Percentiles rank a stretch among this genome's conserved stretches.
Conservation (phyloP, 2,329 filamentous ascomycete species). For the Chrysoporthe cubensis region DNA sequence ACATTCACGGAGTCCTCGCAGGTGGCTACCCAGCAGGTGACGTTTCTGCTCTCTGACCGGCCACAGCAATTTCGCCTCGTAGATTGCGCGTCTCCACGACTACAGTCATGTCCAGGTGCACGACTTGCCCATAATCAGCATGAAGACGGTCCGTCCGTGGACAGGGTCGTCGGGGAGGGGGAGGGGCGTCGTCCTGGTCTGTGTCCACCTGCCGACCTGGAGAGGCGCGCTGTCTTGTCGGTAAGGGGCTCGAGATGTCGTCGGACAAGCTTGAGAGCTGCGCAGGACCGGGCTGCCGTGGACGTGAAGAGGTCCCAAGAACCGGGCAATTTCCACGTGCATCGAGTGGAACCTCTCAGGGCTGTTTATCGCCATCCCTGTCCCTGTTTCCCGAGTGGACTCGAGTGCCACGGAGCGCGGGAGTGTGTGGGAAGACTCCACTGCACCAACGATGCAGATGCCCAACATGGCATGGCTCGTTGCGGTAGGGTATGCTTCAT, state of each 20-base stretch:
- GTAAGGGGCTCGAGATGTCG: conserved; percentile 10
- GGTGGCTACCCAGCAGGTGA: conserved; percentile 17
- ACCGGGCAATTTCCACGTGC: conserved; percentile 23
- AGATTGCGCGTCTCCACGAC: conserved; percentile 26
- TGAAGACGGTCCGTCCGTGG: background rate
- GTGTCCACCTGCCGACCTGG: background rate
- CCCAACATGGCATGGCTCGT: conserved; percentile 24
- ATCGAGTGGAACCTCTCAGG: conserved; percentile 2
- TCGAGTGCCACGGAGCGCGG: background rate
- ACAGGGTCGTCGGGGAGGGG: background rate
- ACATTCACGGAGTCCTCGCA: conserved; percentile 4
- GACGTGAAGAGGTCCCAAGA: background rate
- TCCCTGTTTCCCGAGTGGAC: conserved; percentile 1
- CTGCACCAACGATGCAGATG: conserved; percentile 23
- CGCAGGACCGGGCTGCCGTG: no score
- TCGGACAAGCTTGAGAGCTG: background rate
- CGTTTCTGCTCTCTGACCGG: background rate
- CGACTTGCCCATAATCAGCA: background rate
- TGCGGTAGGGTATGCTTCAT: conserved; percentile 11
- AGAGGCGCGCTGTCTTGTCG: background rate
- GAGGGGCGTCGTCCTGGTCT: background rate
- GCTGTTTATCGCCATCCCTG: conserved; percentile 19
- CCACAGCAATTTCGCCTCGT: conserved; percentile 23
- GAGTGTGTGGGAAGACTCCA: background rate
- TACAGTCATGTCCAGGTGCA: background rate